These are phyloP conservation scores for Metarhizium guizhouense DNA, from an alignment of 2,329 filamentous ascomycete genomes.

Conservation along the genomic window DNA sequence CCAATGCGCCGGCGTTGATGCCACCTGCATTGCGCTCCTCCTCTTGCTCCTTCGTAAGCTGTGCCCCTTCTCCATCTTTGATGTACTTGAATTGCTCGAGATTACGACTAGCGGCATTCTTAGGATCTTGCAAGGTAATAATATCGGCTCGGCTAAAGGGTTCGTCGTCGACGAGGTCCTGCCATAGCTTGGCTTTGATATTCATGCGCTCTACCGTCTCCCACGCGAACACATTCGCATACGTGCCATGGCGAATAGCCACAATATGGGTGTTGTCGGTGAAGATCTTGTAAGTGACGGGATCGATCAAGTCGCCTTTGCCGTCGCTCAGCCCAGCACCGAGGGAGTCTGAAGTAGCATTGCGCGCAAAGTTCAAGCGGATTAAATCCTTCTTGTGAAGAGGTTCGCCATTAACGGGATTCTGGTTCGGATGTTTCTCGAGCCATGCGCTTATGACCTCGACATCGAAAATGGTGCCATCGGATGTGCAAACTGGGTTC, in stretches of 20 bases:
- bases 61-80: constrained; percentile 66
- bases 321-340: constrained; percentile 40
- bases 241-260: constrained; percentile 67
- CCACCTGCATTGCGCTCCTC: constrained; percentile 55
- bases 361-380: constrained; percentile 84
- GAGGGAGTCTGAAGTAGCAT: constrained; percentile 57
- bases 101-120: constrained; percentile 75
- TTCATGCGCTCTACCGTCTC: constrained; percentile 94
- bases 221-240: constrained; percentile 93
- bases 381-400: constrained; percentile 77
- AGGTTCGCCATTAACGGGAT: constrained; percentile 75
- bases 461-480: constrained; percentile 89
- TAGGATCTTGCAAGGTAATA: constrained; percentile 91
- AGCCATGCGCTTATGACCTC: constrained; percentile 93
- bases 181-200: constrained; percentile 94
- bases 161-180: constrained; percentile 76
- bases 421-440: constrained; percentile 77
- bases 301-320: constrained; percentile 80
- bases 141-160: constrained; percentile 87
- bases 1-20: constrained; percentile 74
- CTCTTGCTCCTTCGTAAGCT: constrained; percentile 61
- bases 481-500: constrained; percentile 82
- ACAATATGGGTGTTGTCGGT: constrained; percentile 98
- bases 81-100: constrained; percentile 84
- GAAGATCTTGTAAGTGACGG: constrained; percentile 94